Evolutionary conservation across 106 monocot genomes (phyloP).

Genomic region (Alisma plantagoaquatica): DNA sequence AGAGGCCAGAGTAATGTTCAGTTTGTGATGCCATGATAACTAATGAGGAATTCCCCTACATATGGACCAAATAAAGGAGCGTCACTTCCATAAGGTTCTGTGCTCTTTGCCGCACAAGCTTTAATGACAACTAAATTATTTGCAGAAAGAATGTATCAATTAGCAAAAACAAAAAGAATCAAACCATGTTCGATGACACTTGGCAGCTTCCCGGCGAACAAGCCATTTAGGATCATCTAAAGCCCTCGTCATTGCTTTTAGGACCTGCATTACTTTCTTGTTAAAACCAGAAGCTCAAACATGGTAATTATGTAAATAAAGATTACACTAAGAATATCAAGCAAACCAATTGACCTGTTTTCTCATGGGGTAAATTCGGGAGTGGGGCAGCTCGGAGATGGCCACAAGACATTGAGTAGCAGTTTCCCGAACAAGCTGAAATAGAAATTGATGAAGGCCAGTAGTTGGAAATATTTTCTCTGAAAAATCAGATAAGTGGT

Average conservation of each 20-base stretch:
- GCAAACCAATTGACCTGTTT: slow-evolving; percentile 39
- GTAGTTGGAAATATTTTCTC: too few relatives aligned
- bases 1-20: too few relatives aligned
- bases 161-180: neutral
- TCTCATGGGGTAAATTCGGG: slow-evolving; percentile 84
- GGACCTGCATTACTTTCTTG: slow-evolving; percentile 31
- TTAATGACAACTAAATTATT: too few relatives aligned
- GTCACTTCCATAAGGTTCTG: too few relatives aligned
- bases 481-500: too few relatives aligned
- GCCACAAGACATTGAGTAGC: slow-evolving; percentile 79
- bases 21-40: too few relatives aligned
- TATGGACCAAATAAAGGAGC: too few relatives aligned
- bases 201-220: slow-evolving; percentile 84
- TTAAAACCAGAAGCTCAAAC: neutral
- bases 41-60: too few relatives aligned
- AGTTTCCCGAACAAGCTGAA: slow-evolving; percentile 82
- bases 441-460: too few relatives aligned
- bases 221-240: slow-evolving; percentile 68
- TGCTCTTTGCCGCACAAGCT: too few relatives aligned
- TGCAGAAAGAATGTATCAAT: neutral
- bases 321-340: neutral
- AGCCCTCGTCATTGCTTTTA: slow-evolving; percentile 44
- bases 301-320: neutral
- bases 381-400: slow-evolving; percentile 63
- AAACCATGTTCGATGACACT: slow-evolving; percentile 81